Base-by-base conservation (phyloP, 129 eudicot species). In the Artemisia annua region DNA sequence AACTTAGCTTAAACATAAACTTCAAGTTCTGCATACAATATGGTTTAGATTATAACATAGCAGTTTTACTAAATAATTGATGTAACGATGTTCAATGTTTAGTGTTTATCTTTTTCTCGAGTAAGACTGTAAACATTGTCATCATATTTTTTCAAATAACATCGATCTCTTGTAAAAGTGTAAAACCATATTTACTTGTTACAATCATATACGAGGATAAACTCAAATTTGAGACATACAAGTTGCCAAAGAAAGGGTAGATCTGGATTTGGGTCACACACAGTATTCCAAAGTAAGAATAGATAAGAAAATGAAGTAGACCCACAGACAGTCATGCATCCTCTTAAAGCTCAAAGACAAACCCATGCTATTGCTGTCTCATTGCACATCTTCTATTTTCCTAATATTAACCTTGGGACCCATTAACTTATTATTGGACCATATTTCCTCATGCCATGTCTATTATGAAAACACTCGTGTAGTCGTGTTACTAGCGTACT, bases 301-400 rank as follows among this genome's bases (percentile, higher is more conserved):
- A 12, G 58, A 75, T 66, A 75, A 66, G 53, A 68, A 17, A 64
- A 48, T 64, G 63, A 68, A 49, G 24, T 14, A n/a, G n/a, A n/a
- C n/a, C n/a, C n/a, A n/a, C n/a, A n/a, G n/a, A n/a, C n/a, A n/a
- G n/a, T n/a, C n/a, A 24, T 63, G 72, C 1, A 19, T 77, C 52
- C 59, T 16, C 66, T 70, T 77, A 63, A 78, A 72, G 82, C 82
- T 78, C 82, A 78, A 72, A 78, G 78, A 71, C 67, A 71, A n/a
- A 14, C 73, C 73, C 82, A 78, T 78, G 67, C 68, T 71, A 59
- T 56, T 13, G 16, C 56, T 51, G 66, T 75, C 78, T 62, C 69
- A 48, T 57, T 49, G 39, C 77, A 16, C 26, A 63, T 63, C 49
- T 63, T 35, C 73, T 6, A 46, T 57, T 55, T 56, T 19, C 3